phyloP scores from a whole-genome alignment of 768 basidiomycete genomes.

The Lactarius tabidus region DNA sequence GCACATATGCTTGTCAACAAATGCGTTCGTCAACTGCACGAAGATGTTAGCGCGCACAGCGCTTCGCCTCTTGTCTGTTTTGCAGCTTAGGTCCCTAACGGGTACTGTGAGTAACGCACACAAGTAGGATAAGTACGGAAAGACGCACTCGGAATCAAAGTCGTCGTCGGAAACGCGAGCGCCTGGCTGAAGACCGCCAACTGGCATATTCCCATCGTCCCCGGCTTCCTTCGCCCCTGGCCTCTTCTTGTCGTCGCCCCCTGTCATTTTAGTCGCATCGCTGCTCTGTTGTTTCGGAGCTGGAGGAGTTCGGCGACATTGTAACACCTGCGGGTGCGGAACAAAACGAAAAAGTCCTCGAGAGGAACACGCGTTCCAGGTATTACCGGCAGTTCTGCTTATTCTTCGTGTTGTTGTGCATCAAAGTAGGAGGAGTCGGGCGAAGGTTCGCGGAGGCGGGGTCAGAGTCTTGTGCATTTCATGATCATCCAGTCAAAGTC shows the following conservation, averaged over 20 bases:
- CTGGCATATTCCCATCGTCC: constrained; percentile 38
- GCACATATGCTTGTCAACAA: constrained; percentile 49
- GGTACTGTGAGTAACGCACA: too few species aligned
- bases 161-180: constrained; percentile 30
- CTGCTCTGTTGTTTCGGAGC: too few species aligned
- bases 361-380: too few species aligned
- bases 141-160: constrained; percentile 61
- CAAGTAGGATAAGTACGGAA: not conserved
- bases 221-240: constrained; percentile 57
- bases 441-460: constrained; percentile 51
- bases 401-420: too few species aligned
- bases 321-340: too few species aligned
- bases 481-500: constrained; percentile 50
- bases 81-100: constrained; percentile 58
- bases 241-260: constrained; percentile 76
- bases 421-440: constrained; percentile 32
- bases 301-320: not conserved
- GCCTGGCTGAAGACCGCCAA: constrained; percentile 56
- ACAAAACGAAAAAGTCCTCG: too few species aligned
- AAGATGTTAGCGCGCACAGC: constrained; percentile 88
- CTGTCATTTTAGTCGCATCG: constrained; percentile 45
- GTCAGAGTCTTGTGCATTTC: constrained; percentile 66
- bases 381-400: too few species aligned
- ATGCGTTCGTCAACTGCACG: constrained; percentile 91
- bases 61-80: constrained; percentile 65